Base-by-base conservation (phyloP, 176 grass and related monocot species). In the Cenchrus purpureus region DNA sequence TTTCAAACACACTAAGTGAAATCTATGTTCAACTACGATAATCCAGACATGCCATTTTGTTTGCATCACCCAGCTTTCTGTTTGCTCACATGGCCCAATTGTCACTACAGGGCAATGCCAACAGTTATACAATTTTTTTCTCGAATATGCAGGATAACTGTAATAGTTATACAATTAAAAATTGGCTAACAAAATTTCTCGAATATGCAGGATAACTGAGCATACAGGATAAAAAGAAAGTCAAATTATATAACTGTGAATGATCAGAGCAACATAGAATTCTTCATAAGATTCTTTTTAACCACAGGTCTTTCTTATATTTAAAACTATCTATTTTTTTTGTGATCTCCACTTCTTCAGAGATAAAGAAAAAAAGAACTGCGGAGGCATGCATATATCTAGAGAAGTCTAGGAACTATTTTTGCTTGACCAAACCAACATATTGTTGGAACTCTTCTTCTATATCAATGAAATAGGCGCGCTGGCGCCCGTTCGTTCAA, bases 21-120 rank as follows among this genome's bases (percentile, higher is more conserved):
- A 84, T 31, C 45, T 8, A 74, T 15, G 49, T 45, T 84, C 65
- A 71, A 73, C 11, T 74, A 19, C 16, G 16, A 80, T 53, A 22
- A 45, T 8, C 42, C 20, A 2, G 31, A 77, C 56, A 67, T 68
- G 43, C 4, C 7, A 50, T 60, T 56, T 80, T 42, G 25, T 54
- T n/a, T 68, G 16, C 17, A 68, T 42, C 40, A 80, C 49, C 14
- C 58, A 73, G 37, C 19, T 69, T 28, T 3, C 31, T 49, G 54
- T 60, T 76, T 29, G 29, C 22, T 5, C 17, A 44, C 10, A 32
- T 4, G 9, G 20, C 13, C 4, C 4, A 10, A 32, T 19, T 6
- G 34, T 64, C 64, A 86, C 10, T 5, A 60, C 65, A 59, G 45
- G 57, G 58, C 15, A 51, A 7, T 10, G 7, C 31, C 57, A 71